phyloP scores from a whole-genome alignment of 2,329 filamentous ascomycete genomes.

The Bipolaris zeicola region DNA sequence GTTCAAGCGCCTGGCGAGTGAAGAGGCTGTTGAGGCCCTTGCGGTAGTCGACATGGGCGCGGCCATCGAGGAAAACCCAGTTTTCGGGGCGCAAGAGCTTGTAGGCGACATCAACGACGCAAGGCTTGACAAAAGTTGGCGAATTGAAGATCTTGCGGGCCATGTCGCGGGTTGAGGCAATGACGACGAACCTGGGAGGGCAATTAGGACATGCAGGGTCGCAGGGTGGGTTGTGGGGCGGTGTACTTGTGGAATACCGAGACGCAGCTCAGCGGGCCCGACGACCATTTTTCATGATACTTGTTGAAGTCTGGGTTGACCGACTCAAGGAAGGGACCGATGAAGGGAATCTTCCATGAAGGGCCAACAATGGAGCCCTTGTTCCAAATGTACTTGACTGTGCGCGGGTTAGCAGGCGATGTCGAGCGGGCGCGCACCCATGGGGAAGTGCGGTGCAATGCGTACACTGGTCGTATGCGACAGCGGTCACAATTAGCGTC shows the following conservation, averaged over 20 bases:
- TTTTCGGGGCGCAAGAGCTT: slow-evolving; percentile 91
- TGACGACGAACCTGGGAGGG: slow-evolving; percentile 82
- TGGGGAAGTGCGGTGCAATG: slow-evolving; percentile 22
- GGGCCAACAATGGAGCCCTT: slow-evolving; percentile 56
- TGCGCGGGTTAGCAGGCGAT: slow-evolving; percentile 49
- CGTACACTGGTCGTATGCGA: slow-evolving; percentile 91
- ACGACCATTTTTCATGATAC: slow-evolving; percentile 91
- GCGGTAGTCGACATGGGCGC: slow-evolving; percentile 93
- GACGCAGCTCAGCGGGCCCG: slow-evolving; percentile 91
- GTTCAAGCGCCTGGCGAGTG: slow-evolving; percentile 84
- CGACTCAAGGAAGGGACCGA: slow-evolving; percentile 94
- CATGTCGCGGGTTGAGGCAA: slow-evolving; percentile 93
- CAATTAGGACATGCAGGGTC: slow-evolving; percentile 20
- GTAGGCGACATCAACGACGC: slow-evolving; percentile 90
- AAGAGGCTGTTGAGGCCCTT: slow-evolving; percentile 96
- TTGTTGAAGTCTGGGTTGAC: slow-evolving; percentile 89
- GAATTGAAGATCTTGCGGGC: slow-evolving; percentile 97
- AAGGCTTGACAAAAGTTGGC: slow-evolving; percentile 88
- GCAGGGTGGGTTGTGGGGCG: neutral
- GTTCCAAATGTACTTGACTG: slow-evolving; percentile 55
- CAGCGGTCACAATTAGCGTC: slow-evolving; percentile 71
- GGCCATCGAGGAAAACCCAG: slow-evolving; percentile 97
- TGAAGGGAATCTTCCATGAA: slow-evolving; percentile 56
- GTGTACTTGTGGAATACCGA: slow-evolving; percentile 97
- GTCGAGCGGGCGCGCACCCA: slow-evolving; percentile 4